These are phyloP conservation scores for Neoscytalidium dimidiatum DNA, from an alignment of 2,329 filamentous ascomycete genomes.

Conservation along the genomic window DNA sequence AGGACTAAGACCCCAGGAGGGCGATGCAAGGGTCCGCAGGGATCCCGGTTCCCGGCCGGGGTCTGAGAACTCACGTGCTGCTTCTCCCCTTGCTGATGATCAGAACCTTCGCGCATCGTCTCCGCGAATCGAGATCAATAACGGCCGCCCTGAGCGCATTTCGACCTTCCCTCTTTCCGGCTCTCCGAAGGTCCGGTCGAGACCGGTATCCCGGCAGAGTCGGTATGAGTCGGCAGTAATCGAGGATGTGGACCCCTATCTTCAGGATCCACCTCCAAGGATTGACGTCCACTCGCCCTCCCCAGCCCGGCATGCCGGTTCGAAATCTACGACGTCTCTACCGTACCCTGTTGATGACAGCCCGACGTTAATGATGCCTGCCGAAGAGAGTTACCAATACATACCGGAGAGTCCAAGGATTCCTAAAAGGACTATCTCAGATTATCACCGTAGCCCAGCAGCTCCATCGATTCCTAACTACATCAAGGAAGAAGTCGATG, in stretches of 20 bases:
- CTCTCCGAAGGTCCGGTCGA: slow-evolving; percentile 27
- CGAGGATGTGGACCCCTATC: slow-evolving; percentile 28
- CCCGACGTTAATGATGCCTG: slow-evolving; percentile 41
- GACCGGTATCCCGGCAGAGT: slow-evolving; percentile 30
- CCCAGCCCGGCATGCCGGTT: slow-evolving; percentile 28
- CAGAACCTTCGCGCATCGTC: neutral
- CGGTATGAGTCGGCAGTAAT: slow-evolving; percentile 29
- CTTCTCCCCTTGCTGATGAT: slow-evolving; percentile 6
- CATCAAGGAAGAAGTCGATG: slow-evolving; percentile 3
- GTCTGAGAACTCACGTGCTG: slow-evolving; percentile 23
- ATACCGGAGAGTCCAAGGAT: slow-evolving; percentile 23
- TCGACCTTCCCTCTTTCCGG: slow-evolving; percentile 1
- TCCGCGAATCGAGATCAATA: slow-evolving; percentile 7
- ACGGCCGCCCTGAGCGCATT: neutral
- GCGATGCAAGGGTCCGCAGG: slow-evolving; percentile 29
- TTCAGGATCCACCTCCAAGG: slow-evolving; percentile 21
- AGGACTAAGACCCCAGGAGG: slow-evolving; percentile 29
- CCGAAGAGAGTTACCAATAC: slow-evolving; percentile 45
- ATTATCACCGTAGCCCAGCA: neutral
- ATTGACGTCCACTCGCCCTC: slow-evolving; percentile 37
- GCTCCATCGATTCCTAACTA: slow-evolving; percentile 4
- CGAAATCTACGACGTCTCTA: slow-evolving; percentile 29
- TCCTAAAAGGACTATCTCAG: neutral
- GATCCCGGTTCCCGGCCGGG: slow-evolving; percentile 23
- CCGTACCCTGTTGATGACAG: slow-evolving; percentile 50